Conservation (phyloP, 768 basidiomycete species). For the Trametopsis cervina region DNA sequence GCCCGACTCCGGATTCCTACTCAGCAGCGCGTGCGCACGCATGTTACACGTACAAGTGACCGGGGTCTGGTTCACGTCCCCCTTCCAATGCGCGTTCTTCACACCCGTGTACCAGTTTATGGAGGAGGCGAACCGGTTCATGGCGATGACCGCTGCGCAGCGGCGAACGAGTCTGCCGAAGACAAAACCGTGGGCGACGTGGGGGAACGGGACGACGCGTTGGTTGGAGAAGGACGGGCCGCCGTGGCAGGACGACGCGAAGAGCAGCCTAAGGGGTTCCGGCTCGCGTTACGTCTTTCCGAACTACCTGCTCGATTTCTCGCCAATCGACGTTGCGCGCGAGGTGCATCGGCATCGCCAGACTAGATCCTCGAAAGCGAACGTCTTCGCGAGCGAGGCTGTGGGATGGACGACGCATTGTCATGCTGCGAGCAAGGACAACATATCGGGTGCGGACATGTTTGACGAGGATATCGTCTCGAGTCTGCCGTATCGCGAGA, state of each 20-base stretch:
- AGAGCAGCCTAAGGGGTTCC: not conserved
- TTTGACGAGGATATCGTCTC: not conserved
- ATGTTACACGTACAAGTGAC: constrained; percentile 1
- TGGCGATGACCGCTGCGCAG: not conserved
- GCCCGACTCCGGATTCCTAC: not conserved
- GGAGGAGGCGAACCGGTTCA: not conserved
- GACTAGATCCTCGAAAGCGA: not conserved
- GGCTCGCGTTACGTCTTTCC: constrained; percentile 2
- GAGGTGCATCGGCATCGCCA: not conserved
- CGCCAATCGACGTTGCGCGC: not conserved
- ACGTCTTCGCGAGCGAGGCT: not conserved
- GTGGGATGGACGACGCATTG: not conserved
- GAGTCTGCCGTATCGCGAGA: constrained; percentile 5
- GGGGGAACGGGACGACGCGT: not conserved
- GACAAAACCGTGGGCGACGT: not conserved
- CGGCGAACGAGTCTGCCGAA: not conserved
- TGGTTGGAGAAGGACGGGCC: not conserved
- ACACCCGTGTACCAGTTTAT: not conserved
- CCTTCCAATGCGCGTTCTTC: constrained; percentile 2
- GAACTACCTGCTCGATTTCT: constrained; percentile 5
- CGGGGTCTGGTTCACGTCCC: not conserved
- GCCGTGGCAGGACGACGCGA: not conserved
- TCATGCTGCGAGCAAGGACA: not conserved
- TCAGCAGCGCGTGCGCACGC: not conserved
- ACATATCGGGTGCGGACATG: not conserved